Evolutionary conservation across 805 yeast species (phyloP), one percentile per base, ranked within the genome.

Genomic region (Saccharomycopsis capsularis): DNA sequence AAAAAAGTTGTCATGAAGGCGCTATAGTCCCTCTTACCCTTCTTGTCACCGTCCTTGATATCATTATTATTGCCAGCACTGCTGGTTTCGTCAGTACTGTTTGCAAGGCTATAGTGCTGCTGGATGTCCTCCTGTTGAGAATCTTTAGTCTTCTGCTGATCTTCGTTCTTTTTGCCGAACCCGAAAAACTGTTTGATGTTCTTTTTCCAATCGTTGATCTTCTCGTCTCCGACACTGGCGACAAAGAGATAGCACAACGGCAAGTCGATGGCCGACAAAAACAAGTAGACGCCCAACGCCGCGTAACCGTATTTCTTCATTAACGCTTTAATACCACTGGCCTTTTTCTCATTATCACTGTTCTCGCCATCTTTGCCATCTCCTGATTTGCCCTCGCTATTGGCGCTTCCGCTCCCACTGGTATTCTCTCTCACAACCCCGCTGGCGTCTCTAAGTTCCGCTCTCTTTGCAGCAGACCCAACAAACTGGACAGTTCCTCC

Each of bases 241-340:
- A 93, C 98, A 25, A 85, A 59, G 6, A 85, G 54, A 63, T 82
- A 93, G 63, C 95, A 86, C 3, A 89, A 54, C 1, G 98, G 97
- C 55, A 86, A 71, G 61, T 93, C 98, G 24, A 93, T 64, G 21
- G 73, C 69, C 1, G 86, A 74, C n/a, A 93, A 62, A 1, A 76
- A 82, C 19, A 88, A 57, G 60, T 93, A 93, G 0, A 91, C 87
- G 13, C 88, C 95, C 13, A 91, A 67, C 0, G 96, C 97, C 16
- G 95, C 78, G 69, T 84, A 88, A 0, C 99, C 99, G 63, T 93
- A 93, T 60, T 85, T 83, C 60, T 85, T 82, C 59, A 85, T 74
- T 54, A 93, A 70, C 9, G 76, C 81, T 63, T 79, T 86, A 21
- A 48, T 32, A 4, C 48, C 43, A 23, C 21, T n/a, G 16, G 16